Conservation (phyloP, 2,329 filamentous ascomycete species). For the Alternaria sp. region DNA sequence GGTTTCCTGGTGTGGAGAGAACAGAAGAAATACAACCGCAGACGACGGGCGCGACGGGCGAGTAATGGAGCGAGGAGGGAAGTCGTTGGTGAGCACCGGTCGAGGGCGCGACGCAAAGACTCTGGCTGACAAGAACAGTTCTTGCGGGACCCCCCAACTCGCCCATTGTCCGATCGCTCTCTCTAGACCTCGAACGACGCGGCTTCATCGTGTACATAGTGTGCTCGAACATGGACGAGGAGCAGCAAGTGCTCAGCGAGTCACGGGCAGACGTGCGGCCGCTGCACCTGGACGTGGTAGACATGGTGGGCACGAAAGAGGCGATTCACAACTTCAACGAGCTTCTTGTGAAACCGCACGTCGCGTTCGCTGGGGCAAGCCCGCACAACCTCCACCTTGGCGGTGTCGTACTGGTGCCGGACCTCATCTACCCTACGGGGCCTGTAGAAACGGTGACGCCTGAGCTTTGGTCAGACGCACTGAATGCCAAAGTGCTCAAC, state of each 20-base stretch:
- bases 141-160: conserved; percentile 88
- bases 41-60: conserved; percentile 79
- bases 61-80: conserved; percentile 86
- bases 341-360: conserved; percentile 76
- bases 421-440: conserved; percentile 77
- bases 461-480: conserved; percentile 84
- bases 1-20: conserved; percentile 66
- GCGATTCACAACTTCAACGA: conserved; percentile 76
- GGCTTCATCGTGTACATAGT: conserved; percentile 95
- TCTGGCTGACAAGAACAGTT: conserved; percentile 61
- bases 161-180: conserved; percentile 81
- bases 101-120: not conserved
- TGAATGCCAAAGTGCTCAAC: conserved; percentile 90
- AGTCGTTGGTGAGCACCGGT: conserved; percentile 65
- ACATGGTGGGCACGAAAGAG: conserved; percentile 73
- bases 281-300: conserved; percentile 81
- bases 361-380: conserved; percentile 77
- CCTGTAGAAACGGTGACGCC: conserved; percentile 86
- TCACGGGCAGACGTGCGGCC: conserved; percentile 83
- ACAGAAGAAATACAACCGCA: conserved; percentile 66
- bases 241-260: conserved; percentile 77
- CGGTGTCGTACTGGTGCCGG: conserved; percentile 84
- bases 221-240: conserved; percentile 84
- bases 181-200: conserved; percentile 85
- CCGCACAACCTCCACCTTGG: conserved; percentile 79